A percentile compares a stretch with the other conserved stretches of the same genome.
These are phyloP conservation scores for Eimeria sp. DNA, from an alignment of 169 alveolate species.

Conservation along the genomic window DNA sequence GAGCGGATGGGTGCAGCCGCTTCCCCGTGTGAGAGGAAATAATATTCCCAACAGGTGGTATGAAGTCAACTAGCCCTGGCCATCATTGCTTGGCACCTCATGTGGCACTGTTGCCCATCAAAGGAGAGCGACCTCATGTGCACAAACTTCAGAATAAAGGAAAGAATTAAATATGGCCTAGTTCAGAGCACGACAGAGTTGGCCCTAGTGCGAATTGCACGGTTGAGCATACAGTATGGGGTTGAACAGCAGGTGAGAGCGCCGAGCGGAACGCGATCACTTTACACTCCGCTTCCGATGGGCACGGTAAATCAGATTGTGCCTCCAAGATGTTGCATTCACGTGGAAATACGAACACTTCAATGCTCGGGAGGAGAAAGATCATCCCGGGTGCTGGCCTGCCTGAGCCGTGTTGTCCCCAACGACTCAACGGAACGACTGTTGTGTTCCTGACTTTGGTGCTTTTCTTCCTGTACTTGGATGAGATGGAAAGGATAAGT, in stretches of 20 bases:
- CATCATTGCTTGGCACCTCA: not conserved
- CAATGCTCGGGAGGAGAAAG: not conserved
- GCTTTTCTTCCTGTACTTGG: not conserved
- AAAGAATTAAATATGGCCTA: not conserved
- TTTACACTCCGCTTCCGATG: not conserved
- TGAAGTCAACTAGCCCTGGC: not conserved
- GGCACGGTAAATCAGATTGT: not conserved
- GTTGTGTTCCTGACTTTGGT: not conserved
- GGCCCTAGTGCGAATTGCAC: not conserved
- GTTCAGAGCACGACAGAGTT: not conserved
- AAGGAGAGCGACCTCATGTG: not conserved
- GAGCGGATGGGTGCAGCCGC: not conserved
- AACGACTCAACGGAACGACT: not conserved
- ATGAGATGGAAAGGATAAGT: not conserved
- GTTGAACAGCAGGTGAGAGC: not conserved
- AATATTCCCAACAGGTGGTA: not conserved
- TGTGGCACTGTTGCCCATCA: not conserved
- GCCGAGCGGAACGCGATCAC: not conserved
- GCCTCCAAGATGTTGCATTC: not conserved
- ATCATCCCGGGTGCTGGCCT: conserved; percentile 1
- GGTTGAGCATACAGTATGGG: not conserved
- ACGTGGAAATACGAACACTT: not conserved
- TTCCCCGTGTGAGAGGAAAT: not conserved
- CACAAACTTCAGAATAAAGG: not conserved
- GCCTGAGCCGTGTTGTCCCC: not conserved